Evolutionary conservation across 345 rosid species (phyloP).

Genomic region (Rhizophora apiculata): DNA sequence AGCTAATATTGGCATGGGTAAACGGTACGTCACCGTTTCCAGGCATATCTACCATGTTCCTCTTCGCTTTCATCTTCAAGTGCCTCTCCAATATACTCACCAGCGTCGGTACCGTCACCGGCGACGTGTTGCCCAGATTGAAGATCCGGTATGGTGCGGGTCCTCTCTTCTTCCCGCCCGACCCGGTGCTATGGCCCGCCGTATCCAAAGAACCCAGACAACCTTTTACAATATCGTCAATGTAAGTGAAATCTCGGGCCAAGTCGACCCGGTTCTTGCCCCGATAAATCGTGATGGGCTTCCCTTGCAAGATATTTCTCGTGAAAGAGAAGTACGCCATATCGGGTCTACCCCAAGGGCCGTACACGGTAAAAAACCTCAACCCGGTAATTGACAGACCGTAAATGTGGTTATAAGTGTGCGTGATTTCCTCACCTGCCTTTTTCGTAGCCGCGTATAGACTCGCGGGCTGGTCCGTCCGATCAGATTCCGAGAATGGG

Average conservation of each 20-base stretch:
- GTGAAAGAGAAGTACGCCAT: conserved; percentile 68
- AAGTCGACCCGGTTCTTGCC: conserved; percentile 60
- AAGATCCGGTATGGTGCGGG: conserved; percentile 63
- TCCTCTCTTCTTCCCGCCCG: conserved; percentile 73
- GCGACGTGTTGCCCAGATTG: conserved; percentile 75
- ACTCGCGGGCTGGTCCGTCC: conserved; percentile 77
- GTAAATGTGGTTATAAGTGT: conserved; percentile 77
- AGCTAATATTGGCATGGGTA: too few relatives aligned
- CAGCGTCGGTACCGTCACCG: conserved; percentile 70
- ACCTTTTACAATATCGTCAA: conserved; percentile 75
- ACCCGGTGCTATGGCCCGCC: conserved; percentile 69
- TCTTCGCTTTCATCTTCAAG: conserved; percentile 62
- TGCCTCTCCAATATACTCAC: conserved; percentile 68
- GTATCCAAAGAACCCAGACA: conserved; percentile 71
- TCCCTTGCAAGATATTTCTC: conserved; percentile 62
- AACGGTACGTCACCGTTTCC: conserved; percentile 89
- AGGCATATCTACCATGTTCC: conserved; percentile 59
- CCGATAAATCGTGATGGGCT: conserved; percentile 64
- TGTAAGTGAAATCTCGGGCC: conserved; percentile 80
- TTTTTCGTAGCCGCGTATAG: conserved; percentile 85
- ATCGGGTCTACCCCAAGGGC: conserved; percentile 87
- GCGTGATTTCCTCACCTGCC: conserved; percentile 80
- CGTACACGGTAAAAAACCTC: conserved; percentile 79
- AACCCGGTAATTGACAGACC: conserved; percentile 76
- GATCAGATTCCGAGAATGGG: conserved; percentile 67